A percentile compares a stretch with the other conserved stretches of the same genome.
These are phyloP conservation scores for Leccinum sublutescens DNA, from an alignment of 768 basidiomycete genomes.

Conservation along the genomic window DNA sequence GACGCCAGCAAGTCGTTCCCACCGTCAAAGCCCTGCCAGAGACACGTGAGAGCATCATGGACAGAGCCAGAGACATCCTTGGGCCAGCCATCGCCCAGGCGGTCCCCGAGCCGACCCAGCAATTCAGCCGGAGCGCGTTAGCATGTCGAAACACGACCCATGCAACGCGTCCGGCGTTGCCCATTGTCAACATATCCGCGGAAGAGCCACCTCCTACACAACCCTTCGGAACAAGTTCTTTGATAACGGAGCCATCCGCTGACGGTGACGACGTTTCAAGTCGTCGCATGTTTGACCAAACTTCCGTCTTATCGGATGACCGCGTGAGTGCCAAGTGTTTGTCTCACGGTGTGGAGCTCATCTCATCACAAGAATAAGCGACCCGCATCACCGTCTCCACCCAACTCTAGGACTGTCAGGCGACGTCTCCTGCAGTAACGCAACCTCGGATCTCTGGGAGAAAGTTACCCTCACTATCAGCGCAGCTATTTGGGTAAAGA, in stretches of 20 bases:
- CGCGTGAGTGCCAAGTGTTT: conserved; percentile 11
- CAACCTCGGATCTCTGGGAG: background rate
- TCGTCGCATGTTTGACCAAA: conserved; percentile 23
- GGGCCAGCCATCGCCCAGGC: conserved; percentile 6
- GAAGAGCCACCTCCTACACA: conserved; percentile 35
- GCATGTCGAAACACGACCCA: conserved; percentile 12
- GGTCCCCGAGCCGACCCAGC: conserved; percentile 29
- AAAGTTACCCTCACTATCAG: background rate
- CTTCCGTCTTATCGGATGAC: background rate
- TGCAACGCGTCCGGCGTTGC: background rate
- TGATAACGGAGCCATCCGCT: conserved; percentile 9
- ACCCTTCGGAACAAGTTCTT: conserved; percentile 39
- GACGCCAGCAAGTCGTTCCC: conserved; percentile 36
- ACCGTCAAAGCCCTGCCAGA: conserved; percentile 47
- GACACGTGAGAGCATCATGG: conserved; percentile 44
- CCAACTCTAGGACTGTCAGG: conserved; percentile 10
- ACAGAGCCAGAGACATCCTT: conserved; percentile 38
- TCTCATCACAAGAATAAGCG: conserved; percentile 14
- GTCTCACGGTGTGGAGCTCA: conserved; percentile 4
- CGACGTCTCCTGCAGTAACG: conserved; percentile 13
- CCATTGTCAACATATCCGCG: background rate
- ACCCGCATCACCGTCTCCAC: conserved; percentile 8
- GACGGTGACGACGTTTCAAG: background rate
- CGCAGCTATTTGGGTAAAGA: background rate
- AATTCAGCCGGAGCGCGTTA: conserved; percentile 33